Percentiles rank a stretch among this genome's conserved stretches.
Evolutionary conservation across 306 rosid species (phyloP).

Genomic region (Inga laurina): DNA sequence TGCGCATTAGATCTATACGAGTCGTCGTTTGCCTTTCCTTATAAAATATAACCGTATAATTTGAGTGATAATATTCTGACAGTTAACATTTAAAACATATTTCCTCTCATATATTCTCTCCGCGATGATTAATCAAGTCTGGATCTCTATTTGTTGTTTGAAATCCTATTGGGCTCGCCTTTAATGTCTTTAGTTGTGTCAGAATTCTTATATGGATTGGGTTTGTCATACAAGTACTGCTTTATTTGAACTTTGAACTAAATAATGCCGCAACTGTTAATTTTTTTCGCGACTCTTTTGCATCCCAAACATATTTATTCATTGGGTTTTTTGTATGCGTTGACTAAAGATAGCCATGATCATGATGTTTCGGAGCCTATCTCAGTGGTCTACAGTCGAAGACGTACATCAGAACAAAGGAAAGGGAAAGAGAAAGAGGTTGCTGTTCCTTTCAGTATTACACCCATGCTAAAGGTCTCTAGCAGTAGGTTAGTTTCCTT

Average conservation of each 20-base stretch:
- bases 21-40: not conserved
- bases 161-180: not conserved
- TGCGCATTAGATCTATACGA: not conserved
- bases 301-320: not conserved
- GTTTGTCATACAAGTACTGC: not conserved
- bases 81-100: not conserved
- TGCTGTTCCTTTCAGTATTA: slow-evolving; percentile 22
- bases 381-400: slow-evolving; percentile 42
- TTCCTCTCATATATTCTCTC: too few species aligned
- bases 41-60: not conserved
- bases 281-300: not conserved
- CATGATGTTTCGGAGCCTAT: slow-evolving; percentile 40
- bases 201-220: not conserved
- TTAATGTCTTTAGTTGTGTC: not conserved
- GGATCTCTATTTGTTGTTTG: not conserved
- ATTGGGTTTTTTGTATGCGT: not conserved
- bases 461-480: slow-evolving; percentile 34
- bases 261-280: not conserved
- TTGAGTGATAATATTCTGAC: not conserved
- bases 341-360: slow-evolving; percentile 39
- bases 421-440: slow-evolving; percentile 44
- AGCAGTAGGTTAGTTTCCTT: slow-evolving; percentile 35
- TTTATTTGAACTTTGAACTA: not conserved
- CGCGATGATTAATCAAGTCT: not conserved
- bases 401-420: slow-evolving; percentile 33